Base-by-base conservation (phyloP, 305 asterid species). In the Stenogyne calaminthoides region DNA sequence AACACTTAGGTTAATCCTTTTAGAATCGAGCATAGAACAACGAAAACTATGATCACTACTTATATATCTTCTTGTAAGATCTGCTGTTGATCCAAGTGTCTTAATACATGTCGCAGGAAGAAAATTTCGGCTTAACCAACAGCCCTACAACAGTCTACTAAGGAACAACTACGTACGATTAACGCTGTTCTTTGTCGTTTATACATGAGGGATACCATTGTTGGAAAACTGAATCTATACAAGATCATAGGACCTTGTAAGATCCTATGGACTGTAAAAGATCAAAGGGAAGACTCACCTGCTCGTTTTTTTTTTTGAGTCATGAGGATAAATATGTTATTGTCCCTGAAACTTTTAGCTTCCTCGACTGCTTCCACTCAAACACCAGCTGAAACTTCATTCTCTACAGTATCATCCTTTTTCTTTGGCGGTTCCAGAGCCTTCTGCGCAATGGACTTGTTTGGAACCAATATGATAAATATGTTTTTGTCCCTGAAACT, bases 401-500 rank as follows among this genome's bases (percentile, higher is more conserved):
- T 67, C 42, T 68, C 88, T 27, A 76, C 77, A 9, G 87, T 19
- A 52, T 78, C 70, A 12, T 88, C 93, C 83, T 84, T 88, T 77
- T 85, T 83, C 88, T 83, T 88, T 11, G 93, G 89, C 9, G 82
- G 80, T 59, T 91, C 97, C 62, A 83, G 91, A 73, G 84, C 63
- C 76, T 86, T 94, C 84, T 84, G 94, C 70, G 49, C 72, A 76
- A 85, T 32, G 19, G 81, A 78, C 88, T 91, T 91, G 81, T 94
- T 94, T 16, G 98, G 98, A 57, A 86, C 80, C 88, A 94, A 72
- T 66, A 94, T 64, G 44, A 91, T 77, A 64, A 86, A 94, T 10
- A 91, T 80, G 76, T 89, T 89, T 77, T 91, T 85, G 77, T 88
- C 97, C 39, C 71, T 77, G 83, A 94, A 88, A 76, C 70, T 86